These are phyloP conservation scores for Debaryomyces sp. DNA, from an alignment of 1,139 yeast species.

Conservation along the genomic window DNA sequence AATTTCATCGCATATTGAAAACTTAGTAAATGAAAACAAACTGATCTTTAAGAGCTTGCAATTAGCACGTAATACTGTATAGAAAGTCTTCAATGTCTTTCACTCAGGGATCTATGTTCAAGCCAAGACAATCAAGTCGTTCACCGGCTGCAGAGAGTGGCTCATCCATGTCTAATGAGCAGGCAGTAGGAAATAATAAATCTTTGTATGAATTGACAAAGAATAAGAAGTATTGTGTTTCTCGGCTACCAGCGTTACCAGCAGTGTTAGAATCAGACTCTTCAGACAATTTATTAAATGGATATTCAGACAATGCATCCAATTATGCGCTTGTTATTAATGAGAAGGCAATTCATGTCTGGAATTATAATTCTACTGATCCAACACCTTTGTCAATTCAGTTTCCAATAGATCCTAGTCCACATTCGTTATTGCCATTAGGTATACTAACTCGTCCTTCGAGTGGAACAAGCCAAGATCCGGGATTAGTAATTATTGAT, in stretches of 20 bases:
- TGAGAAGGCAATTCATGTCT: slow-evolving; percentile 57
- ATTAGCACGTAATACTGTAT: not conserved
- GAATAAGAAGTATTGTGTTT: slow-evolving; percentile 60
- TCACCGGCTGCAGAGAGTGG: slow-evolving; percentile 3
- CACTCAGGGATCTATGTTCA: slow-evolving; percentile 15
- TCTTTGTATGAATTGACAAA: slow-evolving; percentile 55
- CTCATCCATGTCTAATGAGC: slow-evolving; percentile 1
- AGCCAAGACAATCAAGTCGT: slow-evolving; percentile 13
- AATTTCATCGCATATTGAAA: slow-evolving; percentile 7
- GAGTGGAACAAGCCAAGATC: slow-evolving; percentile 58
- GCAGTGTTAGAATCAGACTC: slow-evolving; percentile 34
- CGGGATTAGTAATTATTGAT: slow-evolving; percentile 68
- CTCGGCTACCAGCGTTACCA: slow-evolving; percentile 63
- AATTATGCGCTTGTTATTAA: slow-evolving; percentile 59
- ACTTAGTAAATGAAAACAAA: slow-evolving; percentile 6
- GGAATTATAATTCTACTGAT: slow-evolving; percentile 70
- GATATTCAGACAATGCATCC: slow-evolving; percentile 56
- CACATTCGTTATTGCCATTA: slow-evolving; percentile 38
- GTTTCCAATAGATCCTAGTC: slow-evolving; percentile 35
- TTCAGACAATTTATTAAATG: slow-evolving; percentile 34
- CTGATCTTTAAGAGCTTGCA: not conserved
- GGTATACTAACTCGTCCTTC: slow-evolving; percentile 71
- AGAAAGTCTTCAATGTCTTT: slow-evolving; percentile 12
- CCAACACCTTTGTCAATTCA: slow-evolving; percentile 58
- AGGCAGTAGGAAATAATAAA: slow-evolving; percentile 1